These are phyloP conservation scores for Sanguinoderma infundibulare DNA, from an alignment of 1,284 basidiomycete species.

Conservation along the genomic window DNA sequence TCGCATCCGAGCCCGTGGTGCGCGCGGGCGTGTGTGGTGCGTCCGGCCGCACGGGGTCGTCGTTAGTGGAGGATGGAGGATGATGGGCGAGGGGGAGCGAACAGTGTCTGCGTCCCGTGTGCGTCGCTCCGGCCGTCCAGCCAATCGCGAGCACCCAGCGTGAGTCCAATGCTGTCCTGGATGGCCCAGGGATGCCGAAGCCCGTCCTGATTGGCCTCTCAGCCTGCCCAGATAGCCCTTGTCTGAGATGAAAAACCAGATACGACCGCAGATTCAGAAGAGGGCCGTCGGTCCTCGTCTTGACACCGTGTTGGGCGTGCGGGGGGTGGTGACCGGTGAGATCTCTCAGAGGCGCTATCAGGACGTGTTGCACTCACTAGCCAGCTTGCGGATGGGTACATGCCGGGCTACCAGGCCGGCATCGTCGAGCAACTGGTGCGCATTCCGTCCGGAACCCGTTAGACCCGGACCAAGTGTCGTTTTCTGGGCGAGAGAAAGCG, in stretches of 20 bases:
- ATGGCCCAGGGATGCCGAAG: background rate
- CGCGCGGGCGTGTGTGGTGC: background rate
- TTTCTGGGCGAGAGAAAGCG: constrained; percentile 5
- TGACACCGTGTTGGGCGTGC: background rate
- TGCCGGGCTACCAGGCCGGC: background rate
- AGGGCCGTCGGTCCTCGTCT: background rate
- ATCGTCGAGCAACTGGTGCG: constrained; percentile 2
- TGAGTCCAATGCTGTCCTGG: background rate
- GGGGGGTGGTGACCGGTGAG: background rate
- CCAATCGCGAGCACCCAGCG: background rate
- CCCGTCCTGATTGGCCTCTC: background rate
- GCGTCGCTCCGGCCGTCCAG: background rate
- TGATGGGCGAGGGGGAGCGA: background rate
- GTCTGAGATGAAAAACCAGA: background rate
- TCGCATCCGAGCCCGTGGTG: background rate
- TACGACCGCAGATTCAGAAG: background rate
- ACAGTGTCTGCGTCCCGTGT: background rate
- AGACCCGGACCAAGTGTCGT: constrained; percentile 9
- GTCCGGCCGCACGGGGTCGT: background rate
- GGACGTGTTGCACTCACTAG: background rate
- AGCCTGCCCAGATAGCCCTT: background rate
- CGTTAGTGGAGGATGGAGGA: background rate
- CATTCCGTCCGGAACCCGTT: constrained; percentile 17
- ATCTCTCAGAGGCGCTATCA: background rate
- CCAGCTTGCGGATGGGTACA: background rate